Base-by-base conservation (phyloP, 805 yeast species). In the Pichia cephalocereana region DNA sequence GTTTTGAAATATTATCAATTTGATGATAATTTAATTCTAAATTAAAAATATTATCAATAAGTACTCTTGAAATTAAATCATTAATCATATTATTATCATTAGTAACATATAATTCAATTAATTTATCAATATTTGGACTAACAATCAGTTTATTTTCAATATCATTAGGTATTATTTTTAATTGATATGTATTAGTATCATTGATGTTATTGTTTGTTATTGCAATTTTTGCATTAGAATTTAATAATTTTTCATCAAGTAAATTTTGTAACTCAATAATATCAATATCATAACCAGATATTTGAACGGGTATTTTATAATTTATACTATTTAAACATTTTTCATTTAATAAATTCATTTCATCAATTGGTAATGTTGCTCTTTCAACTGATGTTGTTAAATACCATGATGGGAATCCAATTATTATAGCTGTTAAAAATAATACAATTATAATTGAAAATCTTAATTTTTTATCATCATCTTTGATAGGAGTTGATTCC, bases 401-500 rank as follows among this genome's bases (percentile, higher is more conserved):
- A 36, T 66, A 56, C 79, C 84, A 83, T 47, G 80, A 59, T 6
- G 90, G 89, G 7, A 73, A 56, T 2, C 85, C 88, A 19, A 79
- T 52, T 2, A 66, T 42, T 6, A 61, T 47, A 12, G 68, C 56
- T 9, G 65, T 56, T 1, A 57, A 40, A 9, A 64, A 38, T 30
- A 67, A 57, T 2, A 64, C 56, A 17, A 53, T 18, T 18, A 65
- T 52, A 12, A 67, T 59, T 23, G 36, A 38, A 27, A 52, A 40
- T 38, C 55, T 11, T 32, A 32, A 32, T 32, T 31, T 17, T 40
- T 47, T 6, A 19, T 44, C n/a, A 15, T 44, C n/a, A 34, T 30
- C 17, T 2, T 37, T 30, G 9, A 36, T 26, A 19, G 23, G 23
- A 19, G 23, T 19, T 19, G 23, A 19, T 18, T n/a, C 42, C 1